Conservation (phyloP, 495 filamentous ascomycete species). For the Halenospora varia region DNA sequence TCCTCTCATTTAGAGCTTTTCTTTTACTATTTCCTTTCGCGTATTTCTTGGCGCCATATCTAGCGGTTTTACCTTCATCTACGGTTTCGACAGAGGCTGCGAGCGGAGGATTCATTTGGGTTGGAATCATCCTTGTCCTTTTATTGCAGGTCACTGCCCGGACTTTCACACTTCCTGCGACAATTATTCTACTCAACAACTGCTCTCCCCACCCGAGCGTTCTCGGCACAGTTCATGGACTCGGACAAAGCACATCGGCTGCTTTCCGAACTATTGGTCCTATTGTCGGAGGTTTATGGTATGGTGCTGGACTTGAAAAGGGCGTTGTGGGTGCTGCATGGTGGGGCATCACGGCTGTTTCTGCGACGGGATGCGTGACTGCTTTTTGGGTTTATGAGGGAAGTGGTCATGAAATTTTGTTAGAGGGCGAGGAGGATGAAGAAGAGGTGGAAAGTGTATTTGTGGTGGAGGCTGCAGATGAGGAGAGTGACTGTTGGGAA, state of each 20-base stretch:
- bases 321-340: too few species aligned
- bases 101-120: conserved; percentile 62
- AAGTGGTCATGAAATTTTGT: too few species aligned
- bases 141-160: conserved; percentile 68
- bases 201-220: conserved; percentile 75
- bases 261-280: conserved; percentile 71
- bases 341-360: too few species aligned
- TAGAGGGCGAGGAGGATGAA: too few species aligned
- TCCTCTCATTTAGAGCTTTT: conserved; percentile 60
- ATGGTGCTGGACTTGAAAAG: conserved; percentile 65
- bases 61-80: conserved; percentile 55
- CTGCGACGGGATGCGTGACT: too few species aligned
- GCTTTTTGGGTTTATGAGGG: too few species aligned
- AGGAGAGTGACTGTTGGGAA: too few species aligned
- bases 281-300: conserved; percentile 61
- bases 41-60: conserved; percentile 67
- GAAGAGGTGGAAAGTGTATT: too few species aligned
- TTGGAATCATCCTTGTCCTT: conserved; percentile 60
- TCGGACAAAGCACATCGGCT: conserved; percentile 68
- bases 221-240: conserved; percentile 74
- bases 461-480: too few species aligned
- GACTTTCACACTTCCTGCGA: conserved; percentile 74
- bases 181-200: conserved; percentile 77
- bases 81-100: conserved; percentile 55
- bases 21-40: conserved; percentile 67